These are phyloP conservation scores for Beauveria pseudobassiana DNA, from an alignment of 2,329 filamentous ascomycete species.

Conservation along the genomic window DNA sequence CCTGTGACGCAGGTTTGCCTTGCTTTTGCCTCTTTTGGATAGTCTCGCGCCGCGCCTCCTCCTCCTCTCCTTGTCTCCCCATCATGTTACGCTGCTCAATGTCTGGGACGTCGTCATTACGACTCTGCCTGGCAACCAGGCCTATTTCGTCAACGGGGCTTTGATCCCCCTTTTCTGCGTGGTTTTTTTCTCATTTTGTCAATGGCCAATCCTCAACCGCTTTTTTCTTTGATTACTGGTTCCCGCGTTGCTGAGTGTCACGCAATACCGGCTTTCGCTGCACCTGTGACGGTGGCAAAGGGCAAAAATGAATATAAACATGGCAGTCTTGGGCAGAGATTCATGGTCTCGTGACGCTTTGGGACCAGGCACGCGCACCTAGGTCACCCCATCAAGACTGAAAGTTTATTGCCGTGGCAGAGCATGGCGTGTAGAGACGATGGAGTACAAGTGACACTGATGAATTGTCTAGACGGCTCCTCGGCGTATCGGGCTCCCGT, in stretches of 20 bases:
- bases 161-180: neutral
- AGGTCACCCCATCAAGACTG: too few relatives aligned
- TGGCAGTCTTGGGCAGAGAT: neutral
- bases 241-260: neutral
- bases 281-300: neutral
- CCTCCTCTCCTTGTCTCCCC: neutral
- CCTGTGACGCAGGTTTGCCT: slow-evolving; percentile 5
- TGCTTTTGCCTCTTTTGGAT: slow-evolving; percentile 7
- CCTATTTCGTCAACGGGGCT: neutral
- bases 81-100: neutral
- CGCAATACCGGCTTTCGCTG: neutral
- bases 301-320: neutral
- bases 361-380: neutral
- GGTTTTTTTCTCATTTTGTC: neutral
- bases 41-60: neutral
- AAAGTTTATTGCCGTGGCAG: too few relatives aligned
- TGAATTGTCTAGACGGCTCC: too few relatives aligned
- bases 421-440: too few relatives aligned
- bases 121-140: neutral
- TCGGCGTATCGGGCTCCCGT: too few relatives aligned
- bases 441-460: too few relatives aligned
- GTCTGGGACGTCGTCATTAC: neutral
- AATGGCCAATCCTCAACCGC: too few relatives aligned
- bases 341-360: neutral
- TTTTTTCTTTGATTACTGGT: too few relatives aligned